Percentiles rank a stretch among this genome's conserved stretches.
These are phyloP conservation scores for Vitis riparia DNA, from an alignment of 164 flowering plant species.

Conservation along the genomic window DNA sequence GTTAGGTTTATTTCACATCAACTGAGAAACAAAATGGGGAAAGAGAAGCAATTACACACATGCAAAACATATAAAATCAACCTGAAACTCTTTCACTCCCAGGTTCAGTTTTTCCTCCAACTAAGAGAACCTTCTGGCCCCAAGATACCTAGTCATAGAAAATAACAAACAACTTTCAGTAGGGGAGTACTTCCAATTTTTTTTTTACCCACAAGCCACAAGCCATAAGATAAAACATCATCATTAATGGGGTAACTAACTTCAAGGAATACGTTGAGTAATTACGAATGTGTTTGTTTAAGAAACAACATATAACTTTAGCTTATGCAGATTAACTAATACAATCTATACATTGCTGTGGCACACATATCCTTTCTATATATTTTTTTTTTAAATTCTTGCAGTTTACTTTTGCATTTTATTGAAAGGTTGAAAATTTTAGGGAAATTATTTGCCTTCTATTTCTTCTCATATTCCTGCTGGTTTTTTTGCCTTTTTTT, in stretches of 20 bases:
- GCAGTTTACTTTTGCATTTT: too few relatives aligned
- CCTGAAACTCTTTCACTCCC: conserved; percentile 81
- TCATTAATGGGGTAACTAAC: background rate
- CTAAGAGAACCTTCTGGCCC: conserved; percentile 82
- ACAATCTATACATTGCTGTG: too few relatives aligned
- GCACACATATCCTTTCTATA: too few relatives aligned
- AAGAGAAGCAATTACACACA: background rate
- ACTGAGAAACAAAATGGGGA: background rate
- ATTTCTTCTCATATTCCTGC: too few relatives aligned
- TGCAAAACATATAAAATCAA: conserved; percentile 16
- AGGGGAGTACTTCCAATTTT: background rate
- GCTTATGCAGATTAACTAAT: too few relatives aligned
- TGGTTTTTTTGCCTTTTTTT: background rate
- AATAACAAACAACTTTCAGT: conserved; percentile 16
- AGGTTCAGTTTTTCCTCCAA: conserved; percentile 91
- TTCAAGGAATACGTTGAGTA: background rate
- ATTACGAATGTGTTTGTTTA: background rate
- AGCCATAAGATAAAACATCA: background rate
- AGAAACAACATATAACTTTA: background rate
- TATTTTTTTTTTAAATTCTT: too few relatives aligned
- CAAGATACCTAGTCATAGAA: conserved; percentile 68
- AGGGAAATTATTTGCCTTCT: too few relatives aligned
- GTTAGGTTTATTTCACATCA: background rate
- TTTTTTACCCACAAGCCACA: background rate
- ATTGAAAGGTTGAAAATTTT: too few relatives aligned